phyloP scores from a whole-genome alignment of 73 alveolate genomes.

The Uronychia setigera region DNA sequence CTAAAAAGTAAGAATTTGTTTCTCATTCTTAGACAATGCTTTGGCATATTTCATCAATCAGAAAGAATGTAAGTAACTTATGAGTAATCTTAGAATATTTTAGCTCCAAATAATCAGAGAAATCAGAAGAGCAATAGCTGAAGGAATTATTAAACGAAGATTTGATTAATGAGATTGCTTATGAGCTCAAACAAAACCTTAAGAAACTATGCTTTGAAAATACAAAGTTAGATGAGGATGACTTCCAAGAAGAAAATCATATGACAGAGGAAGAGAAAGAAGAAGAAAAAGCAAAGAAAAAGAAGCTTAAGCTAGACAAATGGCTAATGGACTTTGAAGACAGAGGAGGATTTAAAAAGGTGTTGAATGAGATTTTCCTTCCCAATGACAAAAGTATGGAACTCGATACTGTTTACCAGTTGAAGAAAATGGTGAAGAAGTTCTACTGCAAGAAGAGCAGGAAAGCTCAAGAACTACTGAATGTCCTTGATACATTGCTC shows the following conservation, averaged over 20 bases:
- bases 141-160: not conserved
- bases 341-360: constrained; percentile 60
- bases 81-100: no score
- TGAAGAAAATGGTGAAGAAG: constrained; percentile 47
- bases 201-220: not conserved
- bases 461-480: constrained; percentile 32
- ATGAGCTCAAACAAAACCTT: not conserved
- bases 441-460: constrained; percentile 49
- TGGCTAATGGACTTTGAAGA: constrained; percentile 62
- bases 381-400: constrained; percentile 55
- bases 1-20: not conserved
- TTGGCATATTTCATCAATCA: not conserved
- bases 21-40: not conserved
- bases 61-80: no score
- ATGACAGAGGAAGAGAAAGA: not conserved
- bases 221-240: not conserved
- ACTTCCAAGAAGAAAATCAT: not conserved
- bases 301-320: constrained; percentile 41
- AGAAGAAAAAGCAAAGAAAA: constrained; percentile 49
- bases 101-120: no score
- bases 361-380: constrained; percentile 40
- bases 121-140: constrained; percentile 1
- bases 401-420: constrained; percentile 55
- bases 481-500: constrained; percentile 43
- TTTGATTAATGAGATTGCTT: not conserved